Evolutionary conservation across 495 filamentous ascomycete genomes (phyloP).

Genomic region (Polyplosphaeria fusca): DNA sequence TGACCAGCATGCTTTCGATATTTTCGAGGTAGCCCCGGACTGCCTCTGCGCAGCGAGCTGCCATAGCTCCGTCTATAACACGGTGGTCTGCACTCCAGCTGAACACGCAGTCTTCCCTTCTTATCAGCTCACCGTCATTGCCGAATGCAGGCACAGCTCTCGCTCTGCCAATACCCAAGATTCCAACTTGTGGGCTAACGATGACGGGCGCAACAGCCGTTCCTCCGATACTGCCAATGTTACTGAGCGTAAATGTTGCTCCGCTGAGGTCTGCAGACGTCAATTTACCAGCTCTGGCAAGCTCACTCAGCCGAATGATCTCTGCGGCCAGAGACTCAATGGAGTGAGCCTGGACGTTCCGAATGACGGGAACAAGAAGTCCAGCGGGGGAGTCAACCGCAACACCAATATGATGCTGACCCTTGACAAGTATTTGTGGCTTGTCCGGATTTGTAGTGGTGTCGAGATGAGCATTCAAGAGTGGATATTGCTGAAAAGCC

Average conservation of each 20-base stretch:
- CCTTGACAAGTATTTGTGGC: conserved; percentile 67
- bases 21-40: conserved; percentile 76
- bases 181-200: conserved; percentile 82
- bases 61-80: conserved; percentile 88
- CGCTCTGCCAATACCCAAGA: conserved; percentile 82
- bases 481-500: conserved; percentile 72
- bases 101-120: conserved; percentile 71
- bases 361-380: conserved; percentile 91
- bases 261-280: conserved; percentile 72
- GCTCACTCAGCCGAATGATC: conserved; percentile 65
- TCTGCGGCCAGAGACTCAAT: conserved; percentile 76
- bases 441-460: conserved; percentile 51
- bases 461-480: conserved; percentile 84
- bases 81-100: conserved; percentile 98
- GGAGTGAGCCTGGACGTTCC: conserved; percentile 70
- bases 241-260: conserved; percentile 92
- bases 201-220: conserved; percentile 90
- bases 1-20: conserved; percentile 75
- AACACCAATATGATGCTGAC: conserved; percentile 90
- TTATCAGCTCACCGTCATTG: conserved; percentile 53
- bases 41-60: conserved; percentile 82
- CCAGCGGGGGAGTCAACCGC: conserved; percentile 92
- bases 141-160: conserved; percentile 69
- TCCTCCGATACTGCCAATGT: conserved; percentile 95
- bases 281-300: conserved; percentile 72